Percentiles rank a stretch among this genome's conserved stretches.
Evolutionary conservation across 2,329 filamentous ascomycete species (phyloP).

Genomic region (Aspergillus neotritici): DNA sequence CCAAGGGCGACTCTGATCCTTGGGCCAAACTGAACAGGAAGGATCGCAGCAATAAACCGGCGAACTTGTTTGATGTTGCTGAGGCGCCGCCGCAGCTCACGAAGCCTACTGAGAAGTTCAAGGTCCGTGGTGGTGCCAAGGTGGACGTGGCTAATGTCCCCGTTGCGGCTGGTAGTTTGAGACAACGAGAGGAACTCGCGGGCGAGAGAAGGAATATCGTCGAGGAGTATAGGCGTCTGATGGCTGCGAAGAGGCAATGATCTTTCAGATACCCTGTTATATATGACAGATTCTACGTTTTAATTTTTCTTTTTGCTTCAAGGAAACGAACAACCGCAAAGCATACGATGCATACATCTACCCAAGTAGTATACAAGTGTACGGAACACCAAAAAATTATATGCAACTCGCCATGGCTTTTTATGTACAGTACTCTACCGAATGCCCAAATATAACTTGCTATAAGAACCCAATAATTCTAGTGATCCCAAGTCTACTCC

Average conservation of each 20-base stretch:
- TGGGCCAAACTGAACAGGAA: slow-evolving; percentile 69
- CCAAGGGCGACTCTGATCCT: slow-evolving; percentile 64
- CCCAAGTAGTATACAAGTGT: background rate
- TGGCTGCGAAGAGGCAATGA: slow-evolving; percentile 49
- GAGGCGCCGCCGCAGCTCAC: slow-evolving; percentile 71
- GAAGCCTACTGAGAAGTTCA: slow-evolving; percentile 57
- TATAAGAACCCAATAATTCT: background rate
- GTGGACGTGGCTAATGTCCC: slow-evolving; percentile 66
- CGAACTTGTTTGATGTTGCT: slow-evolving; percentile 50
- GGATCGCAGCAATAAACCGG: slow-evolving; percentile 29
- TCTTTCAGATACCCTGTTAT: background rate
- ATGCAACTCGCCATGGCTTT: slow-evolving; percentile 2
- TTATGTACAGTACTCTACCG: slow-evolving; percentile 7
- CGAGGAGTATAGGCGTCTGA: slow-evolving; percentile 65
- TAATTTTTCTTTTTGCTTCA: slow-evolving; percentile 3
- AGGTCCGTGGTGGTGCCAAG: slow-evolving; percentile 58
- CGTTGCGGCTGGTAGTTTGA: slow-evolving; percentile 63
- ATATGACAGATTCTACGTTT: background rate
- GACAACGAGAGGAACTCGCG: slow-evolving; percentile 67
- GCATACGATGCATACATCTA: background rate
- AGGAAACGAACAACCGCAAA: background rate
- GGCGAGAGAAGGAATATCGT: slow-evolving; percentile 64
- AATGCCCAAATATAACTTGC: slow-evolving; percentile 2
- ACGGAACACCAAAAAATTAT: background rate
- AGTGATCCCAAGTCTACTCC: slow-evolving; percentile 4